Conservation (phyloP, 352 stramenopile genomes). For the Thalassiosira mediterranea region DNA sequence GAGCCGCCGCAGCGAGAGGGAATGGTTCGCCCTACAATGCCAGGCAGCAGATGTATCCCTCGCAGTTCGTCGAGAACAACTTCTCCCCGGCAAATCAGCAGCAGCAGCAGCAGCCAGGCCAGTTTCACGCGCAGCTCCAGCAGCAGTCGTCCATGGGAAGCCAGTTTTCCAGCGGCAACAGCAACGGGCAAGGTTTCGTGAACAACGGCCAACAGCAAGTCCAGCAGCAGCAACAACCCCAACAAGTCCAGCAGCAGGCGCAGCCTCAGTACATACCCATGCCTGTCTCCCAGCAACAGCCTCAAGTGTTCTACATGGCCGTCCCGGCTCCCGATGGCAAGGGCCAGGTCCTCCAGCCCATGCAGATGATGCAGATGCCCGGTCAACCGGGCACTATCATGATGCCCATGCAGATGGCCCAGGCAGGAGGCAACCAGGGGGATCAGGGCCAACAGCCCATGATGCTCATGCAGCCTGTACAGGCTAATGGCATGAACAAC, state of each 20-base stretch:
- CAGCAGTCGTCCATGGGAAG: too few species aligned
- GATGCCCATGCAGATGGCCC: constrained; percentile 38
- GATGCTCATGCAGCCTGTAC: constrained; percentile 31
- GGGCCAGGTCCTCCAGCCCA: constrained; percentile 77
- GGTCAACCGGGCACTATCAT: constrained; percentile 70
- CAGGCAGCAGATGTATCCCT: too few species aligned
- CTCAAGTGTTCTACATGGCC: constrained; percentile 84
- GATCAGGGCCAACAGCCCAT: constrained; percentile 24
- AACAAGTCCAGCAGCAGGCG: constrained; percentile 23
- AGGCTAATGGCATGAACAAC: constrained; percentile 15
- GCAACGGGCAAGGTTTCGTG: too few species aligned
- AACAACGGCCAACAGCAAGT: not conserved
- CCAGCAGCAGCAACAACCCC: constrained; percentile 1
- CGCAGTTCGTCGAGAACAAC: too few species aligned
- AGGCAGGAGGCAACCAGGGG: not conserved
- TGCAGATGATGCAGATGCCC: constrained; percentile 82
- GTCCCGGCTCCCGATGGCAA: constrained; percentile 76
- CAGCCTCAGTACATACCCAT: constrained; percentile 45
- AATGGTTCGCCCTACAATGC: too few species aligned
- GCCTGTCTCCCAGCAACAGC: constrained; percentile 44
- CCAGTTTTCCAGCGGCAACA: too few species aligned
- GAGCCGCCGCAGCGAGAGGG: not conserved
- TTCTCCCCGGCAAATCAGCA: too few species aligned
- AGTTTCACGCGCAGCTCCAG: too few species aligned
- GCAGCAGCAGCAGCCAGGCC: too few species aligned